Conservation (phyloP, 169 alveolate species). For the Eimeria necatrix region DNA sequence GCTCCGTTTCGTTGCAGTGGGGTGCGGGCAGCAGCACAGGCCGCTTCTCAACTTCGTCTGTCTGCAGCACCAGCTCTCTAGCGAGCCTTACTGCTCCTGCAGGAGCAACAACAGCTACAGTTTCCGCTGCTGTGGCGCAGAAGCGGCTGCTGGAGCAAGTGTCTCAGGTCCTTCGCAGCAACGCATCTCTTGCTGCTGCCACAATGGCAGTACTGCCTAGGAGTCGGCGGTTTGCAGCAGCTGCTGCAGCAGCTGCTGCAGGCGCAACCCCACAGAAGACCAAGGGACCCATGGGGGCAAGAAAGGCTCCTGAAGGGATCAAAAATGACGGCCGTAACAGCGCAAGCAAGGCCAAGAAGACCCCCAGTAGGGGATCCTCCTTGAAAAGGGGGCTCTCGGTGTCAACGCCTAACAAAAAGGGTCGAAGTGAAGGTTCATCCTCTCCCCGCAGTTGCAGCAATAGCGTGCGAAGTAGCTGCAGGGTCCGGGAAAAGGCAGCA, state of each 20-base stretch:
- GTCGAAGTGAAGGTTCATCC: background rate
- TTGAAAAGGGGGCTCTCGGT: background rate
- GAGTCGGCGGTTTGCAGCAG: constrained; percentile 40
- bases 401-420: background rate
- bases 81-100: constrained; percentile 42
- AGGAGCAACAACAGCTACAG: constrained; percentile 1
- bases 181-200: constrained; percentile 33
- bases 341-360: background rate
- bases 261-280: constrained; percentile 39
- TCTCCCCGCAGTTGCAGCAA: background rate
- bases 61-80: constrained; percentile 31
- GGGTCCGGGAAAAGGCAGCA: background rate
- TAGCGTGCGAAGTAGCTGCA: constrained; percentile 10
- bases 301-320: background rate
- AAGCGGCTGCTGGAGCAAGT: constrained; percentile 26
- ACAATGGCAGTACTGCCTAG: background rate
- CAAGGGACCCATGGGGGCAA: constrained; percentile 4
- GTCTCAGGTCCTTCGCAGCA: constrained; percentile 11
- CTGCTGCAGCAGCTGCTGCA: constrained; percentile 55
- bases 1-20: background rate
- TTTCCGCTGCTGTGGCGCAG: constrained; percentile 24
- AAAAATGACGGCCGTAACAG: background rate
- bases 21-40: constrained; percentile 10
- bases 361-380: background rate
- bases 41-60: background rate